A percentile compares a stretch with the other conserved stretches of the same genome.
phyloP scores from a whole-genome alignment of 495 filamentous ascomycete species.

The Hyaloscypha bicolor region DNA sequence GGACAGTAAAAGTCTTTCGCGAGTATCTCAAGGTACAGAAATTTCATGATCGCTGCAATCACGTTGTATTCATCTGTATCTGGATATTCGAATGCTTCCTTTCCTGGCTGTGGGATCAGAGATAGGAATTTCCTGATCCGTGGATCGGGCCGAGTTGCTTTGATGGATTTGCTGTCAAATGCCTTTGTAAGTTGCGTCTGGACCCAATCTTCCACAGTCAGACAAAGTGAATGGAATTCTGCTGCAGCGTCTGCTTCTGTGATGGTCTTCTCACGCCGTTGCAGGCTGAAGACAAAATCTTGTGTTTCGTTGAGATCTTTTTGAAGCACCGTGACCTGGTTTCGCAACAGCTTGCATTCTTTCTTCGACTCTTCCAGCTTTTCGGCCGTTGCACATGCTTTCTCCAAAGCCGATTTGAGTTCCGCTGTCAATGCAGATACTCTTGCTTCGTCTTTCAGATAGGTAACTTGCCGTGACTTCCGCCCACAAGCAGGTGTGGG shows the following conservation, averaged over 20 bases:
- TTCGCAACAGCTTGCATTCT: background rate
- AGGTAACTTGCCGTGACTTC: background rate
- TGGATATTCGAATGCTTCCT: background rate
- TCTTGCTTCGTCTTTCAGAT: background rate
- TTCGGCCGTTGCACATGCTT: background rate
- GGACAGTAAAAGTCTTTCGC: slow-evolving; percentile 18
- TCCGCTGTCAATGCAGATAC: background rate
- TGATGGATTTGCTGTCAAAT: background rate
- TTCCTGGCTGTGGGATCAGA: slow-evolving; percentile 1
- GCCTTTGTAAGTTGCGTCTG: slow-evolving; percentile 6
- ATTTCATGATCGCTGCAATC: slow-evolving; percentile 14
- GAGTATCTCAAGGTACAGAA: slow-evolving; percentile 10
- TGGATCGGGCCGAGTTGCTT: background rate
- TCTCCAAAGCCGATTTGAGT: background rate
- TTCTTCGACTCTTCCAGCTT: background rate
- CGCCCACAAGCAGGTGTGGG: too few relatives aligned
- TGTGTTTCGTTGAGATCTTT: slow-evolving; percentile 10
- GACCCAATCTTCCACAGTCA: slow-evolving; percentile 20
- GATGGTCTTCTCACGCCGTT: background rate
- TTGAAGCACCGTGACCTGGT: background rate
- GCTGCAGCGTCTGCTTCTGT: slow-evolving; percentile 14
- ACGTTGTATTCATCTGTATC: slow-evolving; percentile 18
- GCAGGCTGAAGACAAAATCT: slow-evolving; percentile 19
- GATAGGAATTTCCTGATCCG: background rate
- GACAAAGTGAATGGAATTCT: slow-evolving; percentile 16